These are phyloP conservation scores for Alternaria brassicicola DNA, from an alignment of 2,329 filamentous ascomycete genomes.

Conservation along the genomic window DNA sequence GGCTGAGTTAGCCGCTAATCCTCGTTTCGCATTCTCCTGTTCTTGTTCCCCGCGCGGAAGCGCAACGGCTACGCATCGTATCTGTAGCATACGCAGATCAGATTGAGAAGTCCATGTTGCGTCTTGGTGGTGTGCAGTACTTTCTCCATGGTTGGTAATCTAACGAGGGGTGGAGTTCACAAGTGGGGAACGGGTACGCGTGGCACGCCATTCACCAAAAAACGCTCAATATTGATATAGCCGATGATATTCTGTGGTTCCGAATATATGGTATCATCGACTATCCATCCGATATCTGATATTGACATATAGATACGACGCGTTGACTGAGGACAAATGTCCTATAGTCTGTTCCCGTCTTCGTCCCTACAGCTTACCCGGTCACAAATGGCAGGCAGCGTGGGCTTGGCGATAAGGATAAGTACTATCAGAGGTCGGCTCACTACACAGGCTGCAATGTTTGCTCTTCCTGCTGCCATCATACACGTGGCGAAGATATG, in stretches of 20 bases:
- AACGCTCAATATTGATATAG: neutral
- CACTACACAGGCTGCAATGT: neutral
- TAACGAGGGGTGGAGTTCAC: neutral
- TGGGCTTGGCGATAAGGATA: neutral
- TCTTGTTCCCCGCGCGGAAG: constrained; percentile 1
- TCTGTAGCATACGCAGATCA: neutral
- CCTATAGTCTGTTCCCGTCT: neutral
- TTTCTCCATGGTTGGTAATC: neutral
- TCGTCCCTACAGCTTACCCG: neutral
- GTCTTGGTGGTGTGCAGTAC: neutral
- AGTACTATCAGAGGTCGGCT: neutral
- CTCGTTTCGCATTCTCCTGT: neutral
- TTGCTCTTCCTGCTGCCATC: neutral
- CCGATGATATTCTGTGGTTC: neutral
- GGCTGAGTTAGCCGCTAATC: constrained; percentile 12
- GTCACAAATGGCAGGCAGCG: neutral
- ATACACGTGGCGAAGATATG: neutral
- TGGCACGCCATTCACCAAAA: neutral
- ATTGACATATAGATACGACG: neutral
- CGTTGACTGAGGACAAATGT: neutral
- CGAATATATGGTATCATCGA: neutral
- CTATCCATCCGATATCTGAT: neutral
- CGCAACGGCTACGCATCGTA: neutral
- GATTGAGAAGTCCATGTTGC: neutral
- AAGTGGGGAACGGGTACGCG: neutral